phyloP scores from a whole-genome alignment of 2,329 filamentous ascomycete species.

The Amauroascus niger region DNA sequence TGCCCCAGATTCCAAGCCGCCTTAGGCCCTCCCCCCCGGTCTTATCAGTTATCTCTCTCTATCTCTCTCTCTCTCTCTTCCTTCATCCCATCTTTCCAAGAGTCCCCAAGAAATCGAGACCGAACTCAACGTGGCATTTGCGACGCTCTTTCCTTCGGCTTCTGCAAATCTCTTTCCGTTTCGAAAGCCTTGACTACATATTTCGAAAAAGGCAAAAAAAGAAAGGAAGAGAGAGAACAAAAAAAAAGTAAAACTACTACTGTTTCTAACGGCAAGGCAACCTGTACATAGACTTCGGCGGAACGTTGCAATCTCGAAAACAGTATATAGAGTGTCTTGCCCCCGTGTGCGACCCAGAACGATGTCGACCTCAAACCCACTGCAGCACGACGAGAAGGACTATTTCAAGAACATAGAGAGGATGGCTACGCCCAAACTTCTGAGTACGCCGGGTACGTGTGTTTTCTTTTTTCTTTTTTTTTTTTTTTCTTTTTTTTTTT shows the following conservation, averaged over 20 bases:
- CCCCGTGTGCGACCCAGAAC: not conserved
- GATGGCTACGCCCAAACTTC: constrained; percentile 6
- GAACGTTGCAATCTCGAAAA: constrained; percentile 1
- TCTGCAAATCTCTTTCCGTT: not conserved
- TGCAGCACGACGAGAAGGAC: constrained; percentile 3
- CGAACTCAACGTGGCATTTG: constrained; percentile 1
- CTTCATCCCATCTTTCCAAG: not conserved
- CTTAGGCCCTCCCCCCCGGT: not conserved
- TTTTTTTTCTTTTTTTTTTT: not conserved
- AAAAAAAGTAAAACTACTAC: too few species aligned
- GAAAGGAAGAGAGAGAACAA: not conserved
- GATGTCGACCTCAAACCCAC: constrained; percentile 1
- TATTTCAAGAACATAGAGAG: constrained; percentile 9
- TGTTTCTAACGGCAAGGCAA: not conserved
- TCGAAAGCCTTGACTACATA: too few species aligned
- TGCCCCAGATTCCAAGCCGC: not conserved
- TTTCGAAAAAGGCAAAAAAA: too few species aligned
- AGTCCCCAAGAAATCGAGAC: not conserved
- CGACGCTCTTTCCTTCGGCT: not conserved
- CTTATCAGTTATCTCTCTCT: not conserved
- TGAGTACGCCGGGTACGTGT: constrained; percentile 1
- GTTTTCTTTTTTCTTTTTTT: not conserved
- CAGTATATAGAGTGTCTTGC: not conserved
- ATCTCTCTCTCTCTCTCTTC: not conserved
- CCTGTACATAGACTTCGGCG: constrained; percentile 1